phyloP scores from a whole-genome alignment of 495 filamentous ascomycete species.

The Pyronema omphalodes region DNA sequence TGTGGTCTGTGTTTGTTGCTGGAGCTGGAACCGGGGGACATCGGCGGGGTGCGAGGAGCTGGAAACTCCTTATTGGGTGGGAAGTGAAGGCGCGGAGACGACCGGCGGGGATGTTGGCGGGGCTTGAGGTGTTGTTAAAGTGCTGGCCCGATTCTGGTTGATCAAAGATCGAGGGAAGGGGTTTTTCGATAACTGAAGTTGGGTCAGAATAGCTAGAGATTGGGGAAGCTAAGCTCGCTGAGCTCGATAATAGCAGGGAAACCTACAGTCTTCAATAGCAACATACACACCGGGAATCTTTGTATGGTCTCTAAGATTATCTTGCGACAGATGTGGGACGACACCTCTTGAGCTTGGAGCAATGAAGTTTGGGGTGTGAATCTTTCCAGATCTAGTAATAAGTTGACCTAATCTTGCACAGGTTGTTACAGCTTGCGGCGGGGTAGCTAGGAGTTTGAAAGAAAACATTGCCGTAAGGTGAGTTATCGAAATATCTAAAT shows the following conservation, averaged over 20 bases:
- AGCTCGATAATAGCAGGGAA: constrained; percentile 3
- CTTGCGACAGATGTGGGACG: constrained; percentile 74
- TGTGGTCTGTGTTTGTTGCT: constrained; percentile 48
- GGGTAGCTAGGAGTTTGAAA: neutral
- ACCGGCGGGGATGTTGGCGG: constrained; percentile 18
- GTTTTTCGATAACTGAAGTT: constrained; percentile 56
- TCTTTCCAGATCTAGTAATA: neutral
- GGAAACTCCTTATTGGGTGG: constrained; percentile 33
- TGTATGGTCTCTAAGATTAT: constrained; percentile 50
- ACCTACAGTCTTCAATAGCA: constrained; percentile 85
- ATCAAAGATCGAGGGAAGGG: constrained; percentile 34
- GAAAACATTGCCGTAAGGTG: neutral
- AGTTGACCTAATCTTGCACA: neutral
- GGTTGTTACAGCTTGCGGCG: neutral
- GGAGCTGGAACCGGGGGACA: constrained; percentile 57
- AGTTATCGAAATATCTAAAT: neutral
- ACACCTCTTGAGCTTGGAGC: constrained; percentile 61
- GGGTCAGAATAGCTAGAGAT: constrained; percentile 20
- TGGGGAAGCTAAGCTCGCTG: neutral
- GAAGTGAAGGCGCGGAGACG: constrained; percentile 57
- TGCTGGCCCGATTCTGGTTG: neutral
- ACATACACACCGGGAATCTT: constrained; percentile 52
- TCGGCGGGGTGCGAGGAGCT: constrained; percentile 64
- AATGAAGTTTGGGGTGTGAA: constrained; percentile 58
- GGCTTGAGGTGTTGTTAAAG: constrained; percentile 10